Evolutionary conservation across 2,329 filamentous ascomycete species (phyloP), one percentile per base, ranked within the genome.

Genomic region (Juglanconis oblonga): DNA sequence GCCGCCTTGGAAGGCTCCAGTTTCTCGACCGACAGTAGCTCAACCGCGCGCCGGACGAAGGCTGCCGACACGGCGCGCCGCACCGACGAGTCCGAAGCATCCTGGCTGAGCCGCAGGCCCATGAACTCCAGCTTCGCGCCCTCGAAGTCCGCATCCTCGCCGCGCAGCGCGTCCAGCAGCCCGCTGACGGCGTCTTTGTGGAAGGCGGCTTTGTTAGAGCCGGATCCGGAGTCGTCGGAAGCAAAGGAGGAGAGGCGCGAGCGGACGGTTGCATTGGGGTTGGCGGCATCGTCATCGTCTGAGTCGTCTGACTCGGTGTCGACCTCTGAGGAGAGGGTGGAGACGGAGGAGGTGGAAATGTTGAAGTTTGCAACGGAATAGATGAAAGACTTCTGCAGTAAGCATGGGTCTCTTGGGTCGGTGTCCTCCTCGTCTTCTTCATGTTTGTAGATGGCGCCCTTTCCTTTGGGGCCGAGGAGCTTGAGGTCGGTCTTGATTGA

Each of bases 1-100:
- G 89, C 87, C 0, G 89, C 89, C 68, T 88, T 87, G 48, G 80
- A 74, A 8, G 87, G 81, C 62, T 87, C 84, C 33, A 87, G 75
- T 5, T 63, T 66, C 10, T 72, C 69, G 48, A 82, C 81, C 57
- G 77, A 77, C 63, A 80, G 71, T 31, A 97, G 82, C 71, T 92
- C 88, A 5, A 87, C 83, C 50, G 93, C 89, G 59, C 90, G 88
- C 68, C 90, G 91, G 68, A 91, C 89, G 71, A 98, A 94, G 1
- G 93, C 90, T 2, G 88, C 86, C 2, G 91, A 91, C 3, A 98
- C 88, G 14, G 95, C 92, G 38, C 89, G 88, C 49, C 94, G 90
- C 69, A 98, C 91, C 73, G 95, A 90, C 65, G 88, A 84, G 69
- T 97, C 94, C 1, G 92, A 93, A 2, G 95, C 95, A 69, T 98